A percentile compares a stretch with the other conserved stretches of the same genome.
These are phyloP conservation scores for Cercis canadensis DNA, from an alignment of 306 rosid species.

Conservation along the genomic window DNA sequence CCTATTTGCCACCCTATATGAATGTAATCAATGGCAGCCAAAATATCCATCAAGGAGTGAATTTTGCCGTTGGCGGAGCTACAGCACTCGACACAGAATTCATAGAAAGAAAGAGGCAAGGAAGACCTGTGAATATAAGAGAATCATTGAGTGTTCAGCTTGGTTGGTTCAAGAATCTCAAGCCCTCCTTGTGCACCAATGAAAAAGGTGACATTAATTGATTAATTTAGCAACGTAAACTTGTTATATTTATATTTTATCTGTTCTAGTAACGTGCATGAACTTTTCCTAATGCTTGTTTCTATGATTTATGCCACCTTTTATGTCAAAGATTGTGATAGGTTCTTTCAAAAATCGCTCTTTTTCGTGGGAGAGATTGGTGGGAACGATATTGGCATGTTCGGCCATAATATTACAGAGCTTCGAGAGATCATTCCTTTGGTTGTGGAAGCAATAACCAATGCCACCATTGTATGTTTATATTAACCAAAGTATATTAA, in stretches of 20 bases:
- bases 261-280: too few species aligned
- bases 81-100: conserved; percentile 45
- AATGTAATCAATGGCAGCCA: neutral
- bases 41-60: conserved; percentile 40
- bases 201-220: conserved; percentile 33
- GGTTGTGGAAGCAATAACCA: conserved; percentile 44
- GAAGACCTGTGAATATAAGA: conserved; percentile 31
- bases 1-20: conserved; percentile 47
- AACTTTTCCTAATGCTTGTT: too few species aligned
- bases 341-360: conserved; percentile 42
- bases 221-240: too few species aligned
- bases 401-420: conserved; percentile 35
- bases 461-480: conserved; percentile 38
- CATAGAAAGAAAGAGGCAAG: conserved; percentile 3
- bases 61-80: conserved; percentile 61
- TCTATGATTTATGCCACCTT: neutral
- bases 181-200: conserved; percentile 46
- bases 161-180: conserved; percentile 53
- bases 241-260: too few species aligned
- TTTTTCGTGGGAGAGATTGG: conserved; percentile 59
- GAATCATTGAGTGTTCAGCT: conserved; percentile 48
- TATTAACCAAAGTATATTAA: neutral
- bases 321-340: conserved; percentile 38
- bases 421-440: conserved; percentile 36
- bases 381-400: conserved; percentile 51